A percentile compares a stretch with the other conserved stretches of the same genome.
Evolutionary conservation across 2,329 filamentous ascomycete species (phyloP).

Genomic region (Pseudocercospora crystallina): DNA sequence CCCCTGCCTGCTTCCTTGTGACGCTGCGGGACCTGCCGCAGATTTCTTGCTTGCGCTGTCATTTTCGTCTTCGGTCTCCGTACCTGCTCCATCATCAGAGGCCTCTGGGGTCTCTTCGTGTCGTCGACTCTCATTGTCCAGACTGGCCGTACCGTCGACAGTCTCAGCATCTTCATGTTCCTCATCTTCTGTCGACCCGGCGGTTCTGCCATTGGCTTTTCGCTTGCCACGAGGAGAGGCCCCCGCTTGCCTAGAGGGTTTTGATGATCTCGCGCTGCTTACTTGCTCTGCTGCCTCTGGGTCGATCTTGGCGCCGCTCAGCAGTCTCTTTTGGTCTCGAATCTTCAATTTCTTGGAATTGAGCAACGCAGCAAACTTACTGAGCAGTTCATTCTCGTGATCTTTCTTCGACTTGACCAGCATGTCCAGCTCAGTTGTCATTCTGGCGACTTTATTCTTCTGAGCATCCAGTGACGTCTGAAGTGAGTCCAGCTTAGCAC

Average conservation of each 20-base stretch:
- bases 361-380: slow-evolving; percentile 68
- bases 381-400: slow-evolving; percentile 65
- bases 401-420: slow-evolving; percentile 65
- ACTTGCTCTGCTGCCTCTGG: slow-evolving; percentile 50
- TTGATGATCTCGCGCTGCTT: slow-evolving; percentile 11
- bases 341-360: slow-evolving; percentile 83
- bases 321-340: slow-evolving; percentile 66
- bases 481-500: slow-evolving; percentile 43
- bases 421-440: slow-evolving; percentile 65
- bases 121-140: slow-evolving; percentile 15
- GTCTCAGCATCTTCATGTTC: slow-evolving; percentile 33
- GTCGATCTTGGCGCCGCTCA: slow-evolving; percentile 61
- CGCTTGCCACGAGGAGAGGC: slow-evolving; percentile 34
- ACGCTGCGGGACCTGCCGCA: not conserved
- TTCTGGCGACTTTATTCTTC: slow-evolving; percentile 56
- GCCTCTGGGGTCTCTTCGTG: slow-evolving; percentile 16
- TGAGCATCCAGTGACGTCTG: slow-evolving; percentile 43
- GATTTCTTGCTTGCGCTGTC: not conserved
- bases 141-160: slow-evolving; percentile 28
- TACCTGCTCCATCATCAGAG: slow-evolving; percentile 2
- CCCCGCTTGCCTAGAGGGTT: slow-evolving; percentile 22
- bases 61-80: slow-evolving; percentile 19
- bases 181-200: slow-evolving; percentile 40
- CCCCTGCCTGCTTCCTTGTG: slow-evolving; percentile 5
- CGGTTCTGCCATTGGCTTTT: slow-evolving; percentile 34